Evolutionary conservation across 2,329 filamentous ascomycete genomes (phyloP), one percentile per base, ranked within the genome.

Genomic region (Trichoderma endophyticum): DNA sequence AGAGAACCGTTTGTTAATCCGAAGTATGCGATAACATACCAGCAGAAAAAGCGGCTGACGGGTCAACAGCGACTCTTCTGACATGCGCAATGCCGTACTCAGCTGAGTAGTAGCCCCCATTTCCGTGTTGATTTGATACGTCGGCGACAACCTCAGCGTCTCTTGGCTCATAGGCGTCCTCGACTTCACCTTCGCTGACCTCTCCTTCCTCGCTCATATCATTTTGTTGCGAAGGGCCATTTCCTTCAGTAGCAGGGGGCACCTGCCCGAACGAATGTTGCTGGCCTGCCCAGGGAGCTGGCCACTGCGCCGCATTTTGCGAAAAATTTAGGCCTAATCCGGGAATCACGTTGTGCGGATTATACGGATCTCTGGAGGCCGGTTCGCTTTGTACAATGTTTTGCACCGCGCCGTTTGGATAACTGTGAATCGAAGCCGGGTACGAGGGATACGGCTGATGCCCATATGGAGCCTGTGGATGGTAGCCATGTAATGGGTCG

Each of bases 191-290:
- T 76, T 95, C 93, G 74, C 89, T 92, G 34, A 96, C 80, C 79
- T 97, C 93, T 18, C 92, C 93, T 77, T 97, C 93, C 77, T 96
- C 93, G 61, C 77, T 75, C 3, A 70, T 75, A 48, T 77, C 76
- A 7, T 75, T 74, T 34, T 74, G 66, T 30, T 73, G 56, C 21
- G 21, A 34, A 30, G 24, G 56, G n/a, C 14, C 12, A 36, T 61
- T 69, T 12, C 6, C 36, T 43, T 36, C 26, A 54, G 54, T 18
- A 36, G n/a, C 8, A 24, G 43, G 26, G 12, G 56, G 66, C 11
- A 11, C 57, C 30, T 51, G 36, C 9, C 36, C 28, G 14, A 59
- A 65, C 8, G 69, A 34, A 51, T 54, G 28, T 21, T 54, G 56
- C 57, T 69, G 66, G 18, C n/a, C 26, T 51, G 57, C 8, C 69